These are phyloP conservation scores for Diplocarpon rosae DNA, from an alignment of 2,329 filamentous ascomycete species.

Conservation along the genomic window DNA sequence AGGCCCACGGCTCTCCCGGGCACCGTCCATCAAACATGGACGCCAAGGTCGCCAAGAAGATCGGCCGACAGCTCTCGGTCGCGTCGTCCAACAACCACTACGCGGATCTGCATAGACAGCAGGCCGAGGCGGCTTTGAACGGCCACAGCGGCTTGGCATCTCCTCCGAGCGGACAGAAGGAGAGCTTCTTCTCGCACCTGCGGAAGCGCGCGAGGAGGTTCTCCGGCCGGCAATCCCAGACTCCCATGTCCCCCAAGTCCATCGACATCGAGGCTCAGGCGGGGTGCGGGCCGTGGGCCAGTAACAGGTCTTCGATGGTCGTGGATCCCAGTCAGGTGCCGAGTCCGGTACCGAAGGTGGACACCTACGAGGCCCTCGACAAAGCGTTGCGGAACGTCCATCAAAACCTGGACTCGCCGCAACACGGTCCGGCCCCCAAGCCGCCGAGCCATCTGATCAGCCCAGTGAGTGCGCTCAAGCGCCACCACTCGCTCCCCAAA, in stretches of 20 bases:
- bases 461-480: slow-evolving; percentile 45
- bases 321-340: slow-evolving; percentile 45
- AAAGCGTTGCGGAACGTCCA: slow-evolving; percentile 45
- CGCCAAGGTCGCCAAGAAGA: slow-evolving; percentile 72
- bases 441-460: slow-evolving; percentile 42
- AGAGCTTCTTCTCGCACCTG: slow-evolving; percentile 96
- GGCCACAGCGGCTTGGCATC: slow-evolving; percentile 67
- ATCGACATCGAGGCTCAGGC: slow-evolving; percentile 91
- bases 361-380: slow-evolving; percentile 50
- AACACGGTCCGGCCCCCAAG: slow-evolving; percentile 30
- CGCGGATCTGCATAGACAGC: slow-evolving; percentile 76
- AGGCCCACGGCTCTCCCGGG: slow-evolving; percentile 33
- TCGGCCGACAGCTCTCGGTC: slow-evolving; percentile 86
- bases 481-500: slow-evolving; percentile 53
- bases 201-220: slow-evolving; percentile 86
- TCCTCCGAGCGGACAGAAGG: slow-evolving; percentile 70
- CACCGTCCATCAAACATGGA: slow-evolving; percentile 34
- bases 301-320: slow-evolving; percentile 74
- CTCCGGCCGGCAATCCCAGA: slow-evolving; percentile 74
- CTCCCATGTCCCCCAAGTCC: slow-evolving; percentile 63
- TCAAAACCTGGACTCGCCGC: slow-evolving; percentile 35
- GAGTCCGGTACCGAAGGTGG: slow-evolving; percentile 40
- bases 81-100: slow-evolving; percentile 91
- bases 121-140: slow-evolving; percentile 83
- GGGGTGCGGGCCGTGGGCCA: slow-evolving; percentile 81